These are phyloP conservation scores for Luzula sylvatica DNA, from an alignment of 176 grass and related monocot genomes.

Conservation along the genomic window DNA sequence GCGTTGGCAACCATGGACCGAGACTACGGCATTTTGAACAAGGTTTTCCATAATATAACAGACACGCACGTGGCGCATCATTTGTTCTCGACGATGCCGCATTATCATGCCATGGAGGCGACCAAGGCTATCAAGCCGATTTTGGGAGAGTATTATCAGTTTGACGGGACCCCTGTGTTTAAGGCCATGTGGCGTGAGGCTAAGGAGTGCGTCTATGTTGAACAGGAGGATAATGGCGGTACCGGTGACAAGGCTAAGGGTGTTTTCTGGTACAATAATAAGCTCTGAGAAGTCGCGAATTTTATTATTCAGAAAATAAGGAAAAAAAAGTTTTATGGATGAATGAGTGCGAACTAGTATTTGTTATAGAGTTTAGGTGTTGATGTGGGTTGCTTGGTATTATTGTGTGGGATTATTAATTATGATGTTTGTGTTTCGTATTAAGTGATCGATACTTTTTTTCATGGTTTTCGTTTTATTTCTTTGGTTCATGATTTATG, in stretches of 20 bases:
- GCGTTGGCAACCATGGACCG: constrained; percentile 85
- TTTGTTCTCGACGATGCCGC: constrained; percentile 98
- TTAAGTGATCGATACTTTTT: too few species aligned
- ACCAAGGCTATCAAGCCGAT: constrained; percentile 79
- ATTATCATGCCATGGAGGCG: constrained; percentile 95
- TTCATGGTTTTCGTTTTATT: too few species aligned
- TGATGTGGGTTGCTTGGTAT: background rate
- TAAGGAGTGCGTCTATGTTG: constrained; percentile 72
- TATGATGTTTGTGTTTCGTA: too few species aligned
- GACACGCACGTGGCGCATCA: constrained; percentile 96
- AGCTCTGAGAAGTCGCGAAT: constrained; percentile 33
- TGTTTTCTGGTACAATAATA: constrained; percentile 90
- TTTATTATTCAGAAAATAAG: background rate
- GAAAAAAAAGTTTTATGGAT: too few species aligned
- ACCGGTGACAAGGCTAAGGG: constrained; percentile 45
- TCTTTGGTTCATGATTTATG: too few species aligned
- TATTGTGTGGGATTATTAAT: too few species aligned
- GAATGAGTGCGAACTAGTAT: background rate
- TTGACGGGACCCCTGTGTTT: constrained; percentile 52
- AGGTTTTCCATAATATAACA: constrained; percentile 92
- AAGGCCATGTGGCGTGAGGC: constrained; percentile 76
- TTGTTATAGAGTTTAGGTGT: background rate
- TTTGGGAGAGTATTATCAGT: constrained; percentile 87
- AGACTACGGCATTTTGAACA: constrained; percentile 86
- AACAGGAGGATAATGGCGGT: constrained; percentile 31